Percentiles rank a stretch among this genome's conserved stretches.
These are phyloP conservation scores for Mollisia scopiformis DNA, from an alignment of 2,329 filamentous ascomycete species.

Conservation along the genomic window DNA sequence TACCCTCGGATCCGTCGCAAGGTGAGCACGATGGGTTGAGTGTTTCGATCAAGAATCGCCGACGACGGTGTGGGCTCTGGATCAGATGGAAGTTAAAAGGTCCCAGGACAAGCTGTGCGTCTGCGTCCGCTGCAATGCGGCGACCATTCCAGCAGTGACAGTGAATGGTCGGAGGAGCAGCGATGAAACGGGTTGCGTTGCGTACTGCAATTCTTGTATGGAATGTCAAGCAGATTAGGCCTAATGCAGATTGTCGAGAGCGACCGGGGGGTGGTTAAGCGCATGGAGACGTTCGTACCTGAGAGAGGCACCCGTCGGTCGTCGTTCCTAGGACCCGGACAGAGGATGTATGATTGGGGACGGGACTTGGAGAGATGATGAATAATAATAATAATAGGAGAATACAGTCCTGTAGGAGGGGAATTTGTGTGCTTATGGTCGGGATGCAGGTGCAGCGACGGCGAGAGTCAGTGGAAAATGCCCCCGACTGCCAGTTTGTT, in stretches of 20 bases:
- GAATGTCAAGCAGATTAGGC: too few species aligned
- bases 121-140: neutral
- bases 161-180: conserved; percentile 5
- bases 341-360: too few species aligned
- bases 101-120: neutral
- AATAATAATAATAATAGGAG: neutral
- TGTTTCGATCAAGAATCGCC: neutral
- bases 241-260: conserved; percentile 21
- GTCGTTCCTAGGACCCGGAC: neutral
- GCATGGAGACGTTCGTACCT: conserved; percentile 19
- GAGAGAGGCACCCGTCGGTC: conserved; percentile 7
- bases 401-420: neutral
- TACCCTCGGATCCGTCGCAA: conserved; percentile 11
- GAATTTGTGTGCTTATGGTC: neutral
- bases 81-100: conserved; percentile 2
- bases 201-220: conserved; percentile 15
- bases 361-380: neutral
- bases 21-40: neutral
- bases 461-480: neutral
- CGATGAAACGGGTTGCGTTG: conserved; percentile 18
- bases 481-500: neutral
- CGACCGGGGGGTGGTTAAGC: conserved; percentile 7
- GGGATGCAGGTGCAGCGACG: neutral
- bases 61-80: neutral
- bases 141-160: conserved; percentile 16